These are phyloP conservation scores for Globisporangium solare DNA, from an alignment of 352 stramenopile species.

Conservation along the genomic window DNA sequence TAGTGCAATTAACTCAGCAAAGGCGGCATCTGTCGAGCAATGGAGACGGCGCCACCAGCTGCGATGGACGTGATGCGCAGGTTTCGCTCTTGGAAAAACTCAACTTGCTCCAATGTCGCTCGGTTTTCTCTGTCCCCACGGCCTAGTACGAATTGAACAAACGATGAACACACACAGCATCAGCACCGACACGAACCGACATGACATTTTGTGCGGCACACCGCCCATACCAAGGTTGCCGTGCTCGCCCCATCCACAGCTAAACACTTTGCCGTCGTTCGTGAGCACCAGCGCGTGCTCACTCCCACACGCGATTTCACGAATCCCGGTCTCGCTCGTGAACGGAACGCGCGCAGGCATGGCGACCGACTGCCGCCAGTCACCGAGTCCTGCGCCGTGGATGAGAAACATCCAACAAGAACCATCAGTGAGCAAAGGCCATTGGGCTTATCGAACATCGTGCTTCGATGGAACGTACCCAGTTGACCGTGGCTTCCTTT, in stretches of 20 bases:
- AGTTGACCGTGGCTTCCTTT: slow-evolving; percentile 78
- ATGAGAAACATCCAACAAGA: not conserved
- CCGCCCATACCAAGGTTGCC: slow-evolving; percentile 79
- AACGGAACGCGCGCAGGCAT: slow-evolving; percentile 21
- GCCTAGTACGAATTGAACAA: slow-evolving; percentile 25
- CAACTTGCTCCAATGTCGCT: slow-evolving; percentile 29
- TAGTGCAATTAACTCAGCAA: too few relatives aligned
- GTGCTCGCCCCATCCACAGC: slow-evolving; percentile 80
- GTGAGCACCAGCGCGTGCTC: slow-evolving; percentile 68
- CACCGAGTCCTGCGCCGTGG: slow-evolving; percentile 6
- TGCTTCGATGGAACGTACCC: slow-evolving; percentile 13
- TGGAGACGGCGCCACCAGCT: slow-evolving; percentile 62
- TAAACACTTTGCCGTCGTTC: slow-evolving; percentile 49
- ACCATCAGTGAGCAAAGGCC: not conserved
- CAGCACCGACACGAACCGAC: not conserved
- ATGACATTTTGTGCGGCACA: not conserved
- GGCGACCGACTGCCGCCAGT: slow-evolving; percentile 12
- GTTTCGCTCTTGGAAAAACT: slow-evolving; percentile 33
- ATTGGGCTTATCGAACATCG: not conserved
- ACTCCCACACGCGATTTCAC: slow-evolving; percentile 63
- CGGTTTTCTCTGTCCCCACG: slow-evolving; percentile 51
- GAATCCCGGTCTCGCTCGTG: slow-evolving; percentile 9
- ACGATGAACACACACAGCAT: not conserved
- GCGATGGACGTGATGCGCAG: slow-evolving; percentile 29
- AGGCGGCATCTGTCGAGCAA: slow-evolving; percentile 19